Evolutionary conservation across 495 filamentous ascomycete species (phyloP), one percentile per base, ranked within the genome.

Genomic region (Hypomontagnella submonticulosa): DNA sequence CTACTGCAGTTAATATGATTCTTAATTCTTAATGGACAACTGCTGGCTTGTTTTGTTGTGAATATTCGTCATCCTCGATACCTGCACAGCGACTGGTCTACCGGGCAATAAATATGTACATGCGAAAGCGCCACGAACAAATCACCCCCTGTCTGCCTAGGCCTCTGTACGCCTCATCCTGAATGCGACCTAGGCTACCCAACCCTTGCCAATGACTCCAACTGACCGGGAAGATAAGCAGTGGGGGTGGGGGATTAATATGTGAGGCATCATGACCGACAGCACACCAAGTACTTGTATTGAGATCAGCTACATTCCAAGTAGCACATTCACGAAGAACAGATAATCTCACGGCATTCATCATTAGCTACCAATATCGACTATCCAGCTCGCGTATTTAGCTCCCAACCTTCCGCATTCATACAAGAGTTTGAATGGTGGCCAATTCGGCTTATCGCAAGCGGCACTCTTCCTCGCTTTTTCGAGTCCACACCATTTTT

Each of bases 231-330:
- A 54, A 34, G 47, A 8, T 11, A 18, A 66, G 20, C 53, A 53
- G 30, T 57, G 59, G 20, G 54, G 54, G 6, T 7, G 11, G 19
- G 27, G n/a, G 4, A 48, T 48, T 41, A 23, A 2, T 16, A 67
- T 54, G 53, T 58, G 53, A 62, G 50, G 64, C 47, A 62, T 55
- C 44, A 41, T 57, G 55, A 60, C 48, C 46, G 50, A 60, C 43
- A 55, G 55, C 16, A 18, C 37, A 32, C 18, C 33, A 13, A 41
- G 5, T 20, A 30, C 8, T 33, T 27, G 6, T 2, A 6, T 27
- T 27, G 23, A 27, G 23, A 27, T 27, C 3, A 27, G n/a, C n/a
- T 27, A 6, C 23, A 27, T 27, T 6, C 2, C 23, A 27, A 6
- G 6, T 6, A 27, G 6, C 23, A 27, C 3, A 6, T 27, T 27